Conservation (phyloP, 768 basidiomycete genomes). For the Rhodosporidiobolus odoratus region DNA sequence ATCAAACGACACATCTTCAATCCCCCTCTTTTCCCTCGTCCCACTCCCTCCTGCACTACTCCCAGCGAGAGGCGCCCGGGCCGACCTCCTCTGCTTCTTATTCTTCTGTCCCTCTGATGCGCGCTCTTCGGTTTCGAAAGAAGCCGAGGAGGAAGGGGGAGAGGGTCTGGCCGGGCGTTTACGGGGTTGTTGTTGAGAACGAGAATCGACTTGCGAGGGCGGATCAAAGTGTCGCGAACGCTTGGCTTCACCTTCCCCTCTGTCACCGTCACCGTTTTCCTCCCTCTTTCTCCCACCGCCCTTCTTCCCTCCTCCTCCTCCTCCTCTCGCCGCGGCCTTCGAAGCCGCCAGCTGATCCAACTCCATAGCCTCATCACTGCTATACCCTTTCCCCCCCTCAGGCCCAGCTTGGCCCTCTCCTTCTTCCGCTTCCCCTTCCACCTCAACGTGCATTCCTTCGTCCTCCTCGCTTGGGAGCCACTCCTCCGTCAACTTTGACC, state of each 20-base stretch:
- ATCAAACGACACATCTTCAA: slow-evolving; percentile 18
- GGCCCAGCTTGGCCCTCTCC: too few species aligned
- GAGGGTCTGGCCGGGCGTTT: neutral
- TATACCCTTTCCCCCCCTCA: neutral
- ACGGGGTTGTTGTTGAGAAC: neutral
- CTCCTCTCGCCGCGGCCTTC: neutral
- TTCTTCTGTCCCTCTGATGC: neutral
- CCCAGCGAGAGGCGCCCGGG: too few species aligned
- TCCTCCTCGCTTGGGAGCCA: neutral
- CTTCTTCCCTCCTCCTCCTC: neutral
- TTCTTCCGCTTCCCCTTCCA: too few species aligned
- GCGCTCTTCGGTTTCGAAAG: too few species aligned
- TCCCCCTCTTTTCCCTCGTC: slow-evolving; percentile 11
- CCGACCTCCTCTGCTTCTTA: neutral
- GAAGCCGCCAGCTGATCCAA: neutral
- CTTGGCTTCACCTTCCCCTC: neutral
- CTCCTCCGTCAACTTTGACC: neutral
- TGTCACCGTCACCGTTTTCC: neutral
- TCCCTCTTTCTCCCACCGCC: neutral
- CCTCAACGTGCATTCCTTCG: neutral
- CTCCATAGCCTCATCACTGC: slow-evolving; percentile 11
- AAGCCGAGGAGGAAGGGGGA: neutral
- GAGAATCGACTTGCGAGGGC: neutral
- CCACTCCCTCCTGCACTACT: neutral
- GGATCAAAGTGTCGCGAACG: neutral